These are phyloP conservation scores for Musa schizocarpa DNA, from an alignment of 176 grass and related monocot species.

Conservation along the genomic window DNA sequence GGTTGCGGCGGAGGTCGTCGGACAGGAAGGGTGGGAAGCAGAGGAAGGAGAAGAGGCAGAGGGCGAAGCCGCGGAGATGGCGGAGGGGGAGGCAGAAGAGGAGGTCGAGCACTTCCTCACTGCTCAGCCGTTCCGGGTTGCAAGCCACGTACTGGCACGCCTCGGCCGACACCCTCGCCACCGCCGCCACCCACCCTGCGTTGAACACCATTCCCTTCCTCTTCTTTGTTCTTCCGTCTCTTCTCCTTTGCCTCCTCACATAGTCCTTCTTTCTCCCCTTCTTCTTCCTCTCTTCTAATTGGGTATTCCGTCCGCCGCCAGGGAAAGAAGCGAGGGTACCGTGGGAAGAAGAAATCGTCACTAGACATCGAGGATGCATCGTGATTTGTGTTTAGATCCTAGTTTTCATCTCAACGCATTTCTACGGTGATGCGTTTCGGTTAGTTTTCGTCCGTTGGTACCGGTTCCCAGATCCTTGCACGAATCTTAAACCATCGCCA, in stretches of 20 bases:
- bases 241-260: background rate
- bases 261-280: background rate
- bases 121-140: conserved; percentile 74
- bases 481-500: too few relatives aligned
- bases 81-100: conserved; percentile 72
- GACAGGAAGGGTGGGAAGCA: conserved; percentile 47
- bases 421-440: too few relatives aligned
- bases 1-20: background rate
- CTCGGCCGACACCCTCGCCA: conserved; percentile 69
- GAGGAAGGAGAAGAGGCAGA: conserved; percentile 52
- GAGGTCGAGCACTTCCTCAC: conserved; percentile 62
- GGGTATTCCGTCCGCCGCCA: background rate
- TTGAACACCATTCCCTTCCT: conserved; percentile 29
- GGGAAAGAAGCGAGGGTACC: too few relatives aligned
- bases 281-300: background rate
- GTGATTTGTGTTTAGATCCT: too few relatives aligned
- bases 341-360: too few relatives aligned
- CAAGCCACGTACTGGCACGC: conserved; percentile 76
- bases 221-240: background rate
- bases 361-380: too few relatives aligned
- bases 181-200: conserved; percentile 55
- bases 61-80: conserved; percentile 54
- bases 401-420: too few relatives aligned
- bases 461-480: too few relatives aligned
- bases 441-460: too few relatives aligned